Evolutionary conservation across 129 eudicot genomes (phyloP).

Genomic region (Artemisia argyi): DNA sequence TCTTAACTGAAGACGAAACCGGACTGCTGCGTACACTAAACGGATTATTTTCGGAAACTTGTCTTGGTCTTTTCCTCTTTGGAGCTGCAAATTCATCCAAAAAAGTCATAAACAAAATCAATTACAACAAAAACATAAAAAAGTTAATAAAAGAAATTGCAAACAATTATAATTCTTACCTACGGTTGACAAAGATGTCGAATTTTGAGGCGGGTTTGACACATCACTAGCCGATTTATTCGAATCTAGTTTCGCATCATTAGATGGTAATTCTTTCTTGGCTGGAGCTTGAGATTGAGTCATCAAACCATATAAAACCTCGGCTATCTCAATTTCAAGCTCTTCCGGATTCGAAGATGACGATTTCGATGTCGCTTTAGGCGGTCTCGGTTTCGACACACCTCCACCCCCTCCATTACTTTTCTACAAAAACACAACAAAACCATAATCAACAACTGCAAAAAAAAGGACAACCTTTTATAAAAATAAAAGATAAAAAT

Average conservation of each 20-base stretch:
- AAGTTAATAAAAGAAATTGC: neutral
- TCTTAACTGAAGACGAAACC: conserved; percentile 46
- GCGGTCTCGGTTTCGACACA: conserved; percentile 61
- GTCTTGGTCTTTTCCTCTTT: conserved; percentile 87
- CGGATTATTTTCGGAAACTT: conserved; percentile 50
- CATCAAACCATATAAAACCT: conserved; percentile 87
- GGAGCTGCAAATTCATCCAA: conserved; percentile 56
- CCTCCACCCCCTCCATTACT: conserved; percentile 48
- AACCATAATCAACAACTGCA: neutral
- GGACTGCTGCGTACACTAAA: conserved; percentile 55
- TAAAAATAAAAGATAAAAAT: neutral
- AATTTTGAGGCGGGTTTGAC: conserved; percentile 47
- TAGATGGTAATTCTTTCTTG: conserved; percentile 45
- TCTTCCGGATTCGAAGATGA: conserved; percentile 84
- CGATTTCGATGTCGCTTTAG: conserved; percentile 60
- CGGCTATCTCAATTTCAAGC: conserved; percentile 95
- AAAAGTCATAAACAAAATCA: neutral
- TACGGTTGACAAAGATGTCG: conserved; percentile 46
- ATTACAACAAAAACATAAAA: neutral
- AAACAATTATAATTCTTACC: conserved; percentile 34
- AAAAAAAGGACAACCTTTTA: neutral
- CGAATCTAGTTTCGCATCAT: conserved; percentile 47
- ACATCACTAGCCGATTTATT: conserved; percentile 54
- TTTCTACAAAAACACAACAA: conserved; percentile 47
- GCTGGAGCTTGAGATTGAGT: conserved; percentile 83